Conservation (phyloP, 2,329 filamentous ascomycete species). For the Clarireedia homoeocarpa region DNA sequence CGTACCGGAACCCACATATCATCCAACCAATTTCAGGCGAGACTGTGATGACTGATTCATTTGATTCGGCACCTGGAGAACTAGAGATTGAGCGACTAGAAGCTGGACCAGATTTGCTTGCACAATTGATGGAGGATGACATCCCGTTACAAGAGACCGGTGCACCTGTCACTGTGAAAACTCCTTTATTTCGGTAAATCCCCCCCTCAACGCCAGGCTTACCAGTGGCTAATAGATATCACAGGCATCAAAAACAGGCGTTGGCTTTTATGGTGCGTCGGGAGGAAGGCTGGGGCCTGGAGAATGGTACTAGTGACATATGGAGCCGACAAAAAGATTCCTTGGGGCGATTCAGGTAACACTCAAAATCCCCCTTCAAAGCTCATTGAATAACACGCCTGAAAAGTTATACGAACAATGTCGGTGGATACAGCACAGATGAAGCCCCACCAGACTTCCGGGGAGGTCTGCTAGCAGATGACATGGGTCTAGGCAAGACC, state of each 20-base stretch:
- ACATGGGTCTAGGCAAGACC: constrained; percentile 98
- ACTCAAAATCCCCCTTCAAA: background rate
- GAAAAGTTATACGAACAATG: constrained; percentile 15
- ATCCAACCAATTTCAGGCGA: constrained; percentile 4
- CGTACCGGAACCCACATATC: constrained; percentile 14
- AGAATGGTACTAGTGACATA: constrained; percentile 7
- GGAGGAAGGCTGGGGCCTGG: constrained; percentile 13
- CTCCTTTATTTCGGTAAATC: constrained; percentile 9
- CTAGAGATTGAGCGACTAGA: constrained; percentile 11
- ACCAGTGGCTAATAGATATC: background rate
- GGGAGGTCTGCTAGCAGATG: constrained; percentile 79
- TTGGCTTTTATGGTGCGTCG: constrained; percentile 17
- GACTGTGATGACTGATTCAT: constrained; percentile 8
- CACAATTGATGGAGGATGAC: constrained; percentile 12
- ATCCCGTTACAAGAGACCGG: constrained; percentile 8
- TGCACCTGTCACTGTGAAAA: constrained; percentile 8
- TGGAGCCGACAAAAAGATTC: constrained; percentile 9
- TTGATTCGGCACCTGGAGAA: background rate
- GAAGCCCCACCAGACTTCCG: constrained; percentile 10
- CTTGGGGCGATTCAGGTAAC: background rate
- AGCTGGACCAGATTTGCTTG: constrained; percentile 7
- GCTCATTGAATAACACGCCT: background rate
- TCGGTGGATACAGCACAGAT: constrained; percentile 1
- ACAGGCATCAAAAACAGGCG: constrained; percentile 19
- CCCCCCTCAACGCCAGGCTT: background rate